Evolutionary conservation across 2,329 filamentous ascomycete species (phyloP), one percentile per base, ranked within the genome.

Genomic region (Elsinoe perseae): DNA sequence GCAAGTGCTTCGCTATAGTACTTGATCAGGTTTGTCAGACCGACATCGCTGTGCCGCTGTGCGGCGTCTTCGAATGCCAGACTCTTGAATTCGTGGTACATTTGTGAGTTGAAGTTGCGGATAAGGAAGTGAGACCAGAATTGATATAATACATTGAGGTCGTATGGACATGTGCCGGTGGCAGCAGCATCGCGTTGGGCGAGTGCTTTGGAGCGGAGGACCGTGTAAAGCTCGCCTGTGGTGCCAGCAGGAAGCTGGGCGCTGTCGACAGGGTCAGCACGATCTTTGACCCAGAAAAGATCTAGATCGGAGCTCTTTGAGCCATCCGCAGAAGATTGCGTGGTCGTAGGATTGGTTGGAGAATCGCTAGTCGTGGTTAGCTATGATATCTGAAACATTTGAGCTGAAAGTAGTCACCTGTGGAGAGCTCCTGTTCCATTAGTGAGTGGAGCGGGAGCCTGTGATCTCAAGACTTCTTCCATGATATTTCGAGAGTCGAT

Each of bases 61-160:
- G 71, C 68, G 56, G 78, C 75, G 70, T 90, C 86, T 66, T 84
- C 81, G 59, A 84, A 72, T 56, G 86, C 86, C 67, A 80, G 77
- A 64, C 75, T 73, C 61, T 82, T 81, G 72, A 90, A 89, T 68
- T 90, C 86, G 66, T 81, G 75, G 72, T 90, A 90, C 81, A 91
- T 87, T 66, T 75, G 76, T 58, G 78, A 75, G 69, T 90, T 87
- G 78, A 90, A 89, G 71, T 86, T 84, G 64, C 81, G 78, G 60
- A 83, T 78, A 61, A 90, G 76, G 66, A 86, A 87, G 68, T 85
- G 80, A 18, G 82, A 82, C 85, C 86, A 90, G 73, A 87, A 87
- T 61, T 83, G 78, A 72, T 89, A 89, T 27, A 88, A 77, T 58
- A 82, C 77, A 65, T 81, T 78, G 77, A 86, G 83, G 64, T 83